Percentiles rank a stretch among this genome's conserved stretches.
Evolutionary conservation across 1,284 basidiomycete species (phyloP).

Genomic region (Volvariella volvacea): DNA sequence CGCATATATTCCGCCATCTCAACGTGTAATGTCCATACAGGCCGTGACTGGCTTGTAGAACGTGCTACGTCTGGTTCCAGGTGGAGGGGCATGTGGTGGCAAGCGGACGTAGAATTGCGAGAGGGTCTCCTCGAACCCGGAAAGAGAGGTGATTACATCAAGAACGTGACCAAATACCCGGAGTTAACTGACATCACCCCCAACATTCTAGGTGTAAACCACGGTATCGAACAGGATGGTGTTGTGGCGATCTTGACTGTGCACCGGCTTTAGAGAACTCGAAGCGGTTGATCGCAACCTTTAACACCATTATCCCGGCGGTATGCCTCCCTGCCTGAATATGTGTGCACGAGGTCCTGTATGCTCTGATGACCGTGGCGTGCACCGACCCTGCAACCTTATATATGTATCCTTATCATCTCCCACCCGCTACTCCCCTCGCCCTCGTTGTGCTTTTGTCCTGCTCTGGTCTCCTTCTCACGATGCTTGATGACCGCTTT

Average conservation of each 20-base stretch:
- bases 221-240: constrained; percentile 73
- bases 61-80: constrained; percentile 53
- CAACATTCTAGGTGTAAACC: constrained; percentile 60
- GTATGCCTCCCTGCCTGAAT: too few relatives aligned
- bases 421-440: too few relatives aligned
- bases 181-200: background rate
- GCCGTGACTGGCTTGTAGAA: constrained; percentile 66
- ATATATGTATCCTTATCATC: too few relatives aligned
- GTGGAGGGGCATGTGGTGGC: constrained; percentile 62
- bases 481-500: too few relatives aligned
- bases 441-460: too few relatives aligned
- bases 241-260: constrained; percentile 72
- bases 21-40: constrained; percentile 11
- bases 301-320: too few relatives aligned
- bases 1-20: background rate
- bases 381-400: too few relatives aligned
- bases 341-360: too few relatives aligned
- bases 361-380: too few relatives aligned
- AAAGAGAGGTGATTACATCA: constrained; percentile 41
- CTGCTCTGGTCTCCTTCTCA: too few relatives aligned
- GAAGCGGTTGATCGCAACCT: too few relatives aligned
- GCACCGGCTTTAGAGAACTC: constrained; percentile 20
- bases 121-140: constrained; percentile 61
- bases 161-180: background rate
- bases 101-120: constrained; percentile 67